phyloP scores from a whole-genome alignment of 2,329 filamentous ascomycete genomes.

The Xylariales sp. region DNA sequence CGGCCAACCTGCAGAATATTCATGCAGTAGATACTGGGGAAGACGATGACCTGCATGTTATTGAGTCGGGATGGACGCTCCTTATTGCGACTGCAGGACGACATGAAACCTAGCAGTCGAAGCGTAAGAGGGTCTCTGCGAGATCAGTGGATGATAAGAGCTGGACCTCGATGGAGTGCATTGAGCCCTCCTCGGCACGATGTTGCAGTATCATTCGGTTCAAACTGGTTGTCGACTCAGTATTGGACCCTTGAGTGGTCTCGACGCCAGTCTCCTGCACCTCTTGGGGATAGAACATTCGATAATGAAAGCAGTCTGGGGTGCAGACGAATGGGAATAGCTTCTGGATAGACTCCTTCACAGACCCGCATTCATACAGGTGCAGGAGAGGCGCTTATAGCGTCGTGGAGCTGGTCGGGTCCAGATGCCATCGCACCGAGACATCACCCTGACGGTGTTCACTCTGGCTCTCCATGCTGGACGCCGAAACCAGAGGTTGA shows the following conservation, averaged over 20 bases:
- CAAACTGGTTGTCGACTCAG: constrained; percentile 1
- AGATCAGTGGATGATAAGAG: background rate
- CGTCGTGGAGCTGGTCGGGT: constrained; percentile 6
- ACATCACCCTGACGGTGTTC: too few species aligned
- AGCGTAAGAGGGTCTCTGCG: background rate
- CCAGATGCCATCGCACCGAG: constrained; percentile 10
- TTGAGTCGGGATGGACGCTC: background rate
- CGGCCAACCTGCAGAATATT: constrained; percentile 2
- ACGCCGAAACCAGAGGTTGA: too few species aligned
- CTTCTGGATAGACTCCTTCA: constrained; percentile 3
- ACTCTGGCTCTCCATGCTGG: background rate
- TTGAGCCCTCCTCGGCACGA: background rate
- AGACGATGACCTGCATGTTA: constrained; percentile 7
- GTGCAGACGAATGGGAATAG: constrained; percentile 10
- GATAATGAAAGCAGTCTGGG: constrained; percentile 1
- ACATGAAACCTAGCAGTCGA: constrained; percentile 5
- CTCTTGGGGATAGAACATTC: constrained; percentile 3
- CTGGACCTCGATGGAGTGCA: constrained; percentile 3
- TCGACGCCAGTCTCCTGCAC: constrained; percentile 7
- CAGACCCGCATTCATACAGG: background rate
- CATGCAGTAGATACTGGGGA: constrained; percentile 5
- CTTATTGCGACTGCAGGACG: background rate
- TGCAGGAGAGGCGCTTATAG: constrained; percentile 10
- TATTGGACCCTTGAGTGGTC: constrained; percentile 6
- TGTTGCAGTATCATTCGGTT: constrained; percentile 7